Conservation (phyloP, 2,329 filamentous ascomycete species). For the Cladosporium sp. region DNA sequence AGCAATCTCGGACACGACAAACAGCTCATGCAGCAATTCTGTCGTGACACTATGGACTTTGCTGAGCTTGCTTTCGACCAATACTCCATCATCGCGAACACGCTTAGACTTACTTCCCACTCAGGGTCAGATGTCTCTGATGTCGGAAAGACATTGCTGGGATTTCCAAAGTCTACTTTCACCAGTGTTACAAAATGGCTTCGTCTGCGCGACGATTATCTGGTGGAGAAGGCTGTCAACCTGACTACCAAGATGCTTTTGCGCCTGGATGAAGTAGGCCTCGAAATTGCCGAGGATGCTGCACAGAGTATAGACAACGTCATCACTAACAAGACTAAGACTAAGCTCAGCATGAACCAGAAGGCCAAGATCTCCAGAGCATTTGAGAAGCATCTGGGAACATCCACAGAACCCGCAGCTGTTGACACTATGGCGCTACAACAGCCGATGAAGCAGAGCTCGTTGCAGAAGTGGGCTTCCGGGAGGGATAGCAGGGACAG, state of each 20-base stretch:
- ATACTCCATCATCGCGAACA: slow-evolving; percentile 75
- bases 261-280: slow-evolving; percentile 70
- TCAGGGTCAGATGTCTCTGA: slow-evolving; percentile 28
- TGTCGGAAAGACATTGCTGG: slow-evolving; percentile 53
- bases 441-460: slow-evolving; percentile 36
- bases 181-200: slow-evolving; percentile 79
- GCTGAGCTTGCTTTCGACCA: slow-evolving; percentile 80
- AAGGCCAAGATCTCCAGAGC: slow-evolving; percentile 72
- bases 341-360: slow-evolving; percentile 75
- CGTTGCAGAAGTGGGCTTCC: slow-evolving; percentile 37
- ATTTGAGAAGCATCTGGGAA: slow-evolving; percentile 49
- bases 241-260: slow-evolving; percentile 79
- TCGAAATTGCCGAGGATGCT: slow-evolving; percentile 61
- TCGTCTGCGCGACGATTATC: slow-evolving; percentile 78
- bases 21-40: slow-evolving; percentile 80
- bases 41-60: slow-evolving; percentile 90
- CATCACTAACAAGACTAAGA: slow-evolving; percentile 57
- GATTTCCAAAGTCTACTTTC: slow-evolving; percentile 60
- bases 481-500: slow-evolving; percentile 14
- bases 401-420: slow-evolving; percentile 19
- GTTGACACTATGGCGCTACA: slow-evolving; percentile 23
- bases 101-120: slow-evolving; percentile 48
- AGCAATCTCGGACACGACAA: slow-evolving; percentile 67
- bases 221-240: slow-evolving; percentile 75
- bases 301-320: slow-evolving; percentile 61